Base-by-base conservation (phyloP, 768 basidiomycete species). In the Strobilomyces confusus region DNA sequence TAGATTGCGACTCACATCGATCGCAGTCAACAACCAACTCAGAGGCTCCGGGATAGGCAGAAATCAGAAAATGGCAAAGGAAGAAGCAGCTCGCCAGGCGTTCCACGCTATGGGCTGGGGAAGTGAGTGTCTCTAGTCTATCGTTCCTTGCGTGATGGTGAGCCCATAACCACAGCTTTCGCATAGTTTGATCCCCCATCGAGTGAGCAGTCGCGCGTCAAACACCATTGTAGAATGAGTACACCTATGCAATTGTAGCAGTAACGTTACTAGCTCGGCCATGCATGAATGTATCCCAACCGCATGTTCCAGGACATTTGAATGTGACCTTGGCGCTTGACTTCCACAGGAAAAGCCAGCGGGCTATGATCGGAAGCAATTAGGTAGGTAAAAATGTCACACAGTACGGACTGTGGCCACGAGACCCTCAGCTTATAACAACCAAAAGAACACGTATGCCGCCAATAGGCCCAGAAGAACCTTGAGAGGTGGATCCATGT, bases 401-500 rank as follows among this genome's bases (percentile, higher is more conserved):
- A 12, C 4, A 32, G 42, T 15, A 34, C 41, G 11, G 22, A 34
- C 8, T 30, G 19, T 9, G 23, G 23, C 41, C 23, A 25, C 11
- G 33, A 34, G 13, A 34, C 33, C 2, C 15, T 34, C 33, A 14
- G 33, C 5, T 45, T 69, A 69, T 58, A 71, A 60, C 48, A 71
- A 71, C 79, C 76, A 80, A 59, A 81, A 75, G 38, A 87, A 63
- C 5, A 78, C 57, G 66, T 91, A 93, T n/a, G 76, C 78, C 8
- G 74, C 84, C 11, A 85, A 53, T 17, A 93, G 72, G 20, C 73
- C 82, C 5, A 89, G 58, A 26, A 92, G 68, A 26, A 88, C 70
- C 66, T 84, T 86, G 49, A 83, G 66, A 62, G 90, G 86, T 6
- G 88, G 82, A 60, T 85, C 81, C 52, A 90, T 68, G 49, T 79